Percentiles rank a stretch among this genome's conserved stretches.
Evolutionary conservation across 257 asterid genomes (phyloP).

Genomic region (Lantana camara): DNA sequence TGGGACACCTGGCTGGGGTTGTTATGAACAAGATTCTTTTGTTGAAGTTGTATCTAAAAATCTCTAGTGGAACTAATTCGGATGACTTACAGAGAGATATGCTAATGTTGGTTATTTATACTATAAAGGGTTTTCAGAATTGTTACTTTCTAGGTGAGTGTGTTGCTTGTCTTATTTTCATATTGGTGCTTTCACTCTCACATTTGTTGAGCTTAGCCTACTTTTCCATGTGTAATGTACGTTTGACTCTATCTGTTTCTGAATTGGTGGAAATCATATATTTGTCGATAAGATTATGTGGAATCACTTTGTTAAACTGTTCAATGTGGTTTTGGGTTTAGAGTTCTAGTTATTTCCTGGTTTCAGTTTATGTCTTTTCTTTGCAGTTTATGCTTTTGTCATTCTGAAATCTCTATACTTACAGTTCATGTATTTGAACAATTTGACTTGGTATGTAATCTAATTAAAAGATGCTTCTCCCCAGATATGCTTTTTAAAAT

Average conservation of each 20-base stretch:
- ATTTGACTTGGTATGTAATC: constrained; percentile 25
- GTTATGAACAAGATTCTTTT: constrained; percentile 37
- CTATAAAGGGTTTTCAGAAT: constrained; percentile 35
- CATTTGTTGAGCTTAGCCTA: constrained; percentile 20
- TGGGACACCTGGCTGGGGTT: constrained; percentile 34
- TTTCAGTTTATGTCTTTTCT: not conserved
- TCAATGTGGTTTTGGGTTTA: not conserved
- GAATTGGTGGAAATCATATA: constrained; percentile 7
- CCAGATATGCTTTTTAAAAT: constrained; percentile 79
- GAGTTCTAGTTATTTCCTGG: not conserved
- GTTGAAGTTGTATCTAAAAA: constrained; percentile 35
- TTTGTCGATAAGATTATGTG: constrained; percentile 21
- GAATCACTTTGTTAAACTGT: constrained; percentile 16
- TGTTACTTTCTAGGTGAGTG: constrained; percentile 43
- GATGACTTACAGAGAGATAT: constrained; percentile 27
- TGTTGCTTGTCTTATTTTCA: constrained; percentile 4
- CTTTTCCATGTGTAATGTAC: not conserved
- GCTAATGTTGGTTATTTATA: constrained; percentile 34
- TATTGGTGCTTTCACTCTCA: no score
- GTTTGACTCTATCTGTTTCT: not conserved
- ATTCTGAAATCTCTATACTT: no score
- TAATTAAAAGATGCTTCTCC: constrained; percentile 38
- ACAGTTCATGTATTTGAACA: no score
- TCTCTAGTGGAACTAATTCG: constrained; percentile 16
- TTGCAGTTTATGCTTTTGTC: constrained; percentile 15